Evolutionary conservation across 2,329 filamentous ascomycete genomes (phyloP), one percentile per base, ranked within the genome.

Genomic region (Talaromyces atroroseus): DNA sequence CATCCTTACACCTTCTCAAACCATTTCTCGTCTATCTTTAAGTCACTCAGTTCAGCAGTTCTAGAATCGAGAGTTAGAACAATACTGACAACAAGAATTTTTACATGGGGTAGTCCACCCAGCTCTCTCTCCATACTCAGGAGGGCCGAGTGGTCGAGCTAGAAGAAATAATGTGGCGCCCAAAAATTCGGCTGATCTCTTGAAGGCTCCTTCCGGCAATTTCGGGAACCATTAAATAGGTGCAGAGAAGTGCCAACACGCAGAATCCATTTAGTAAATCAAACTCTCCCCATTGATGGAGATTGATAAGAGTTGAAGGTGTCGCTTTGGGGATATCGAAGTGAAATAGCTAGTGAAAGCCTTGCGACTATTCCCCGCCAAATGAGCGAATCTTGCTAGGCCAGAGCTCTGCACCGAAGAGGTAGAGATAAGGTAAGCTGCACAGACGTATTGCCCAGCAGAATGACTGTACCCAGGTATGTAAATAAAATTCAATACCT

Each of bases 391-490:
- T 71, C 2, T 69, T 68, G 56, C 77, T 77, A 1, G 76, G 76
- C 66, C 74, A 79, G 0, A 78, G 61, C 54, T 78, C 75, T 2
- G 67, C 70, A 2, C 73, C 73, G 51, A 79, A 76, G 6, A 78
- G 67, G n/a, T n/a, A n/a, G n/a, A n/a, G n/a, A 51, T 77, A 79
- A 0, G 76, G 76, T 1, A 79, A 70, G 36, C 71, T 68, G 0
- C 74, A 62, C 20, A 72, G 66, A 52, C 69, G 68, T 26, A 72
- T 67, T 18, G 69, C 68, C 58, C 76, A 79, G 4, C 74, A 76
- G 51, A 79, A 75, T 0, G 68, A 75, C 46, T 79, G 76, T 5
- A 78, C n/a, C n/a, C n/a, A n/a, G n/a, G n/a, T n/a, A n/a, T n/a
- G n/a, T 34, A 12, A 34, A 34, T 11, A 34, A 34, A 34, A 34